Evolutionary conservation across 2,329 filamentous ascomycete genomes (phyloP), one percentile per base, ranked within the genome.

Genomic region (Ophiocordyceps australis): DNA sequence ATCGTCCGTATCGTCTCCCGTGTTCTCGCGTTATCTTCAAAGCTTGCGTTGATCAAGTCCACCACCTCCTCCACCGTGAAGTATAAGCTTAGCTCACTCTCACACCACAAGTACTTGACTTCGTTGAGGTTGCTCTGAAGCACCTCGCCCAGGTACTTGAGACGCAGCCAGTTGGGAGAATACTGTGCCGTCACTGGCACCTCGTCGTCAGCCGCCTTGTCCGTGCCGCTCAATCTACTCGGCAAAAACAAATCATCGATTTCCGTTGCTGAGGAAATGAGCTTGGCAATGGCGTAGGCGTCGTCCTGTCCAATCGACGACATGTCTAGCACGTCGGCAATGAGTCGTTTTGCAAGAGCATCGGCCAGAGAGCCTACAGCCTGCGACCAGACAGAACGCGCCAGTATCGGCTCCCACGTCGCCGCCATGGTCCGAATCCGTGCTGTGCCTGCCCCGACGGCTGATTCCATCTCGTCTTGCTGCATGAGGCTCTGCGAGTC

Each of bases 121-220:
- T 75, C 71, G 33, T 62, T 63, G 27, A 75, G 50, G 38, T 75
- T 74, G 36, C 68, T 73, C 50, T 76, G 70, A 35, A 76, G 50
- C 16, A 75, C 62, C 42, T 75, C 65, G 33, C 62, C 63, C 12
- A 76, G 52, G 36, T 66, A 75, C 45, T 74, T 68, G 31, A 76
- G 55, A 25, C 69, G 59, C 30, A 75, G 52, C 71, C 71, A 76
- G 25, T 57, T 59, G 3, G 58, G 53, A 4, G 67, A 66, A 34
- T 72, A 74, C 38, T 74, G 65, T 4, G 65, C 56, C 18, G 70
- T 74, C 4, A 55, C 46, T 4, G 68, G 64, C 2, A 67, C 45
- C 18, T 58, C 55, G 5, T 54, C 52, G 14, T 41, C 43, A 5
- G 30, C 35, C 3, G 38, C 34, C 12, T 34, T 28, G 9, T 33